These are phyloP conservation scores for Omphalotus guepiniiformis DNA, from an alignment of 768 basidiomycete genomes.

Conservation along the genomic window DNA sequence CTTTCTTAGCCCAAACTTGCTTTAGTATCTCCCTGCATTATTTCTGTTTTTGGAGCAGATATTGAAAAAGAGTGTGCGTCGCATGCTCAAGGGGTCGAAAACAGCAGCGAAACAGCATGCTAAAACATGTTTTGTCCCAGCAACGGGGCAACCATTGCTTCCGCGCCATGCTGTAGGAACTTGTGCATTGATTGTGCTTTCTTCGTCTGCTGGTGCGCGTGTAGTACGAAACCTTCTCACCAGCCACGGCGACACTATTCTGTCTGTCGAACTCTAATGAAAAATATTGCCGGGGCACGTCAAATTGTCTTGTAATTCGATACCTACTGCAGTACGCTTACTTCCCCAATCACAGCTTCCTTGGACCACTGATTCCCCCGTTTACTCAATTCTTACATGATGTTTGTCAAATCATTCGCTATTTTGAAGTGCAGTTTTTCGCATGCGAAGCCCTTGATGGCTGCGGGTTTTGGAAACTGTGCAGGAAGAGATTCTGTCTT, in stretches of 20 bases:
- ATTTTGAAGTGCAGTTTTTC: neutral
- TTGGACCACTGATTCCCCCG: slow-evolving; percentile 1
- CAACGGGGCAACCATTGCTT: slow-evolving; percentile 1
- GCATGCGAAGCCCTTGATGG: no score
- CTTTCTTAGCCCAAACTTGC: slow-evolving; percentile 2
- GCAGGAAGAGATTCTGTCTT: no score
- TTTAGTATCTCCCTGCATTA: no score
- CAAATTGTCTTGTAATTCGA: slow-evolving; percentile 5
- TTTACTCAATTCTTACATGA: slow-evolving; percentile 5
- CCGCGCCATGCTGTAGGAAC: neutral
- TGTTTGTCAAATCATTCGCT: neutral
- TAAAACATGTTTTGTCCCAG: neutral
- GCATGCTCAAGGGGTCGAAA: no score
- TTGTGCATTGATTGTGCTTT: neutral
- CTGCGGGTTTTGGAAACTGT: no score
- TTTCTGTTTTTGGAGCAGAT: no score
- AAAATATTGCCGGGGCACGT: slow-evolving; percentile 1
- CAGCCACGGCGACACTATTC: no score
- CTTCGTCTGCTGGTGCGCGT: neutral
- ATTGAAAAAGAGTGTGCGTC: no score
- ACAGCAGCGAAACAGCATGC: no score
- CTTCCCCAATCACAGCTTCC: neutral
- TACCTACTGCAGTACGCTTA: no score
- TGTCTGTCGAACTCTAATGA: slow-evolving; percentile 3
- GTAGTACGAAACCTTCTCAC: neutral